phyloP scores from a whole-genome alignment of 2,329 filamentous ascomycete genomes.

The Xylariomycetidae sp. region DNA sequence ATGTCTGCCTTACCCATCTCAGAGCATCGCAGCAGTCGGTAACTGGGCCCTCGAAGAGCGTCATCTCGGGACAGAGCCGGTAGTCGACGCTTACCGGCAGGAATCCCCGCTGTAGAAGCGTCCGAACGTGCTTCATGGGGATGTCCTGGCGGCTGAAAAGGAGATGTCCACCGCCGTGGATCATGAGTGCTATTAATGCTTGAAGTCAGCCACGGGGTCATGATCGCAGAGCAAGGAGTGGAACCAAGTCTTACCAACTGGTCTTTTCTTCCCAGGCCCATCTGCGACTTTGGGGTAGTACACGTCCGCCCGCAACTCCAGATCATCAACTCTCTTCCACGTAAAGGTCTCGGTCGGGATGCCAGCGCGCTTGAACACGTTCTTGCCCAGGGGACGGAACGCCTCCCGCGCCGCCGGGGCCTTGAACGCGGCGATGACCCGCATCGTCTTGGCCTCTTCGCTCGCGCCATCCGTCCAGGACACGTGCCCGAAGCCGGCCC shows the following conservation, averaged over 20 bases:
- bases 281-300: too few species aligned
- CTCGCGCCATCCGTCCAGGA: background rate
- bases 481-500: background rate
- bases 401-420: too few species aligned
- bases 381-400: too few species aligned
- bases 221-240: too few species aligned
- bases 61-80: conserved; percentile 42
- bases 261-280: too few species aligned
- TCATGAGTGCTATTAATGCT: conserved; percentile 31
- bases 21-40: conserved; percentile 37
- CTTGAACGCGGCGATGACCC: background rate
- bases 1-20: conserved; percentile 29
- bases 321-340: too few species aligned
- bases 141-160: conserved; percentile 33
- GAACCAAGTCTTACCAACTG: too few species aligned
- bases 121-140: conserved; percentile 28
- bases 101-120: conserved; percentile 33
- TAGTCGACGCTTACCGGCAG: conserved; percentile 45
- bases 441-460: background rate
- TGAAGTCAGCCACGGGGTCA: too few species aligned
- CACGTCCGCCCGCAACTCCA: too few species aligned
- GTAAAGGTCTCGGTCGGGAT: too few species aligned
- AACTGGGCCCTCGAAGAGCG: conserved; percentile 39
- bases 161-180: conserved; percentile 38
- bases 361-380: too few species aligned